Percentiles rank a stretch among this genome's conserved stretches.
Conservation (phyloP, 2,329 filamentous ascomycete species). For the Microdochium nivale region DNA sequence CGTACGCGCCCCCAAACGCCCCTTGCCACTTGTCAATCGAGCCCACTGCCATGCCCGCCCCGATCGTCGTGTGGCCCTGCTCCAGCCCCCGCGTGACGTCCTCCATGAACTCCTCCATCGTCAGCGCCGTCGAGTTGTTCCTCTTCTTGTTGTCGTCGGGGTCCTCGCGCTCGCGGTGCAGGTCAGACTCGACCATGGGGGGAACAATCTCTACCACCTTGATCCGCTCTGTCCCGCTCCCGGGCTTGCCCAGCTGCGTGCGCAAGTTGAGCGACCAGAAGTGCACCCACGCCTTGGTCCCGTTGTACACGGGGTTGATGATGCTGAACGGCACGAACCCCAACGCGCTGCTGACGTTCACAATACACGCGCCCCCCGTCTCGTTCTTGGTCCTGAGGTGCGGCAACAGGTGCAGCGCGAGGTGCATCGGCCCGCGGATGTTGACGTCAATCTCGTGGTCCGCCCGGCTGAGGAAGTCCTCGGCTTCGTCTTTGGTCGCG, state of each 20-base stretch:
- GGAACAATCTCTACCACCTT: conserved; percentile 44
- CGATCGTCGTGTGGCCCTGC: conserved; percentile 37
- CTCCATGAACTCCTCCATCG: conserved; percentile 44
- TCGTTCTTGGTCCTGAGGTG: conserved; percentile 35
- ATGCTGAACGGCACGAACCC: conserved; percentile 42
- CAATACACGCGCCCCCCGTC: conserved; percentile 30
- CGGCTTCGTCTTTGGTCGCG: conserved; percentile 24
- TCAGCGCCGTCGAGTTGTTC: conserved; percentile 36
- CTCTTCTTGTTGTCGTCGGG: conserved; percentile 52
- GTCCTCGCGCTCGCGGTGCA: conserved; percentile 45
- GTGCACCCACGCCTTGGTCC: conserved; percentile 49
- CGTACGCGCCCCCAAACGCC: conserved; percentile 21
- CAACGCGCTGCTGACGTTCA: conserved; percentile 43
- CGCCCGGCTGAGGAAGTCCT: conserved; percentile 37
- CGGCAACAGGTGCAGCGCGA: conserved; percentile 36
- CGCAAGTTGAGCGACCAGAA: conserved; percentile 47
- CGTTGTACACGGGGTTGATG: conserved; percentile 51
- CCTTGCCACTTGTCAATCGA: conserved; percentile 36
- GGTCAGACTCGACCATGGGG: conserved; percentile 42
- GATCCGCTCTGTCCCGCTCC: conserved; percentile 13
- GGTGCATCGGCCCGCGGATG: conserved; percentile 48
- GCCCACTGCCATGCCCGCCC: conserved; percentile 30
- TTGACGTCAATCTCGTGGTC: conserved; percentile 52
- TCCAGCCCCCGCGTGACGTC: conserved; percentile 35
- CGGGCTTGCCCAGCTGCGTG: conserved; percentile 28